phyloP scores from a whole-genome alignment of 1,139 yeast genomes.

The Pichia sp. region DNA sequence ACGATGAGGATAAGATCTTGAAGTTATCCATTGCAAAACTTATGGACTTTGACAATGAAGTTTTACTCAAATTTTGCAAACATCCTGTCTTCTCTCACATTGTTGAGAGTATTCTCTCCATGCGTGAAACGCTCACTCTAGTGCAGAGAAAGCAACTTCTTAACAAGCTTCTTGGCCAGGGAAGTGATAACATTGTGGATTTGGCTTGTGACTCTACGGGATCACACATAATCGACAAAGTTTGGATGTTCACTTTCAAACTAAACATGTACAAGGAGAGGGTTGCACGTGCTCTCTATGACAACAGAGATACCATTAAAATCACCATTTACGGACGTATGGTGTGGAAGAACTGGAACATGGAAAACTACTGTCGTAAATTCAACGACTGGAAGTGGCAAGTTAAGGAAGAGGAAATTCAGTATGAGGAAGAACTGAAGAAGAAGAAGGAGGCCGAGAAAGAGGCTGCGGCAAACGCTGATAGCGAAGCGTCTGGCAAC shows the following conservation, averaged over 20 bases:
- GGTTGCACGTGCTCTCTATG: conserved; percentile 60
- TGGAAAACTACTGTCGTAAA: conserved; percentile 70
- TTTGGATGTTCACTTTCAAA: conserved; percentile 73
- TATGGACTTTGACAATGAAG: conserved; percentile 39
- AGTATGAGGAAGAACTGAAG: conserved; percentile 29
- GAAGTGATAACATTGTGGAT: conserved; percentile 31
- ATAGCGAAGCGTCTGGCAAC: neutral
- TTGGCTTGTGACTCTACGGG: conserved; percentile 86
- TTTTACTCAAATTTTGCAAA: conserved; percentile 54
- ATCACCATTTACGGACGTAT: conserved; percentile 80
- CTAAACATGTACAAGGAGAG: conserved; percentile 83
- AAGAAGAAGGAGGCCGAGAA: neutral
- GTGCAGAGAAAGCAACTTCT: conserved; percentile 61
- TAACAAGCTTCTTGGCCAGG: conserved; percentile 46
- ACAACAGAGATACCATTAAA: conserved; percentile 64
- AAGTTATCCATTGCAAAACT: conserved; percentile 54
- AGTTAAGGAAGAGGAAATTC: conserved; percentile 59
- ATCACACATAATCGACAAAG: conserved; percentile 80
- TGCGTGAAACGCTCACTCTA: conserved; percentile 41
- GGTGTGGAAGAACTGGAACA: conserved; percentile 93
- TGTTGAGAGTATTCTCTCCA: conserved; percentile 51
- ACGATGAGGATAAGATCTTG: conserved; percentile 49
- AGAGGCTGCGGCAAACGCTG: neutral
- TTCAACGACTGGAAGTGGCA: conserved; percentile 76
- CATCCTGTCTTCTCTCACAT: conserved; percentile 91